Conservation (phyloP, 345 rosid genomes). For the Corchorus capsularis region DNA sequence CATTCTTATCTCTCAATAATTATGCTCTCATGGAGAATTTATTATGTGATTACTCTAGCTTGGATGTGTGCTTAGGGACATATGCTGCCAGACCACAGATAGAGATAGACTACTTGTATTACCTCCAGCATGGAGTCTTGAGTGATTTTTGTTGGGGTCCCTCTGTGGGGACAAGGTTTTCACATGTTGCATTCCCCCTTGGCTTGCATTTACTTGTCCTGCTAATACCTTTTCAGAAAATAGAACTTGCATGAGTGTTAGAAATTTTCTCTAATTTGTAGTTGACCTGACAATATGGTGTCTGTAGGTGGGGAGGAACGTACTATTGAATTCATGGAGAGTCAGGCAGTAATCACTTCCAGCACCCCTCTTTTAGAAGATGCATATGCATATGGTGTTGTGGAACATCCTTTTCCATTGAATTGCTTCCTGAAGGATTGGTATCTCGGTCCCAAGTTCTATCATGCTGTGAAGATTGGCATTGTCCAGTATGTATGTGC, state of each 20-base stretch:
- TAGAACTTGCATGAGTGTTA: not conserved
- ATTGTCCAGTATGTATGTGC: conserved; percentile 93
- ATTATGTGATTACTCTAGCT: not conserved
- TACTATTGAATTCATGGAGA: conserved; percentile 94
- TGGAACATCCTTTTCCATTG: conserved; percentile 94
- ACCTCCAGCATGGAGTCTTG: not conserved
- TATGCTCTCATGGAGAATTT: not conserved
- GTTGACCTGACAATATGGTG: conserved; percentile 20
- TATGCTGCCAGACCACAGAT: not conserved
- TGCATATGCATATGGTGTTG: conserved; percentile 77
- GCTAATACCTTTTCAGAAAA: conserved; percentile 8
- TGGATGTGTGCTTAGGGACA: not conserved
- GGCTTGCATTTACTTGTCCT: not conserved
- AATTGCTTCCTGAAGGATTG: conserved; percentile 74
- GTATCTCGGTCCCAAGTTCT: conserved; percentile 90
- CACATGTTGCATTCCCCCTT: not conserved
- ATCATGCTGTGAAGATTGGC: conserved; percentile 94
- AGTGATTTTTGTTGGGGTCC: too few relatives aligned
- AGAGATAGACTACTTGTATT: not conserved
- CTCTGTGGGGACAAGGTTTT: not conserved
- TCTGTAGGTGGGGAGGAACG: conserved; percentile 85
- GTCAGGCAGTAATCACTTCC: conserved; percentile 61
- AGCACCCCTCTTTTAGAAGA: conserved; percentile 88
- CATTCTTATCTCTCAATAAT: conserved; percentile 6
- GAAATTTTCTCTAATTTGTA: not conserved